Conservation (phyloP, 2,329 filamentous ascomycete species). For the Monilinia aucupariae region DNA sequence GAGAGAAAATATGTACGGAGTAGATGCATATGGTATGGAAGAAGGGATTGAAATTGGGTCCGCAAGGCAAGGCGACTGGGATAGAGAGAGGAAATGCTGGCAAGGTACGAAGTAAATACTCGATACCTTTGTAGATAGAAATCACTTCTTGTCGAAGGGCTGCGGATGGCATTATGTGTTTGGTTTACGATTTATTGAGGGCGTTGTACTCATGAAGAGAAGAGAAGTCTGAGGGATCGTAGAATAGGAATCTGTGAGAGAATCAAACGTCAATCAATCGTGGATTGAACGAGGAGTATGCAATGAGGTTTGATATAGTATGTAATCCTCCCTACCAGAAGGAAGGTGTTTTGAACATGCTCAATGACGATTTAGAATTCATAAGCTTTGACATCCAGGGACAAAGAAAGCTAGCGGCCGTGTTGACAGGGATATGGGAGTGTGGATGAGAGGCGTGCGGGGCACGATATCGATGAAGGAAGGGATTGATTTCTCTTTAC, state of each 20-base stretch:
- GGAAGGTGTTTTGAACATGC: background rate
- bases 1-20: background rate
- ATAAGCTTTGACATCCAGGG: background rate
- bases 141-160: slow-evolving; percentile 71
- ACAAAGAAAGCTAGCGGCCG: background rate
- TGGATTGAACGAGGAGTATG: background rate
- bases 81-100: background rate
- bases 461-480: too few species aligned
- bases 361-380: background rate
- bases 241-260: background rate
- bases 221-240: background rate
- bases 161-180: background rate
- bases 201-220: background rate
- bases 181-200: background rate
- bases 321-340: background rate
- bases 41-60: background rate
- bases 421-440: background rate
- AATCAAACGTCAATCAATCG: background rate
- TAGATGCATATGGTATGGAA: too few species aligned
- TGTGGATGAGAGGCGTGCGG: too few species aligned
- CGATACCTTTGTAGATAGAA: slow-evolving; percentile 78
- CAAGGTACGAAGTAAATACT: background rate
- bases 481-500: background rate
- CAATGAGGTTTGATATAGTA: background rate
- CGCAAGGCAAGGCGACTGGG: background rate